Conservation (phyloP, 768 basidiomycete genomes). For the Mycena albidolilacea region DNA sequence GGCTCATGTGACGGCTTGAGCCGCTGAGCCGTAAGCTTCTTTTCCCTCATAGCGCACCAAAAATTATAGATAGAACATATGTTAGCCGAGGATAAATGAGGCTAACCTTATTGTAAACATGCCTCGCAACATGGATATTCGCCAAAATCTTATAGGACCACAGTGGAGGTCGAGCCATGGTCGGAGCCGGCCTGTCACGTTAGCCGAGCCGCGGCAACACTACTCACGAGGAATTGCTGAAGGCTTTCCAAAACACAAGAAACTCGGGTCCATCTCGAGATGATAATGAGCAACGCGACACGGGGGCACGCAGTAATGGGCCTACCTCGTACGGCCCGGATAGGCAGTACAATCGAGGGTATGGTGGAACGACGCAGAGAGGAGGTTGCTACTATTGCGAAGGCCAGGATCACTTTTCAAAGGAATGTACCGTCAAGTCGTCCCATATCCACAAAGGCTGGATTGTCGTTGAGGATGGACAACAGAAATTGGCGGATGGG, state of each 20-base stretch:
- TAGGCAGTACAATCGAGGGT: neutral
- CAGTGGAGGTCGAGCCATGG: too few relatives aligned
- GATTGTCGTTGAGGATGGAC: constrained; percentile 2
- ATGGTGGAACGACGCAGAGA: neutral
- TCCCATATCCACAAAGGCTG: constrained; percentile 19
- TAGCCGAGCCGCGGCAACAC: too few relatives aligned
- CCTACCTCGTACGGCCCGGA: neutral
- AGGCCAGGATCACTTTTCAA: constrained; percentile 9
- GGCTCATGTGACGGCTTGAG: too few relatives aligned
- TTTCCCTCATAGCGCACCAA: too few relatives aligned
- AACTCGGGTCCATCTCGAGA: neutral
- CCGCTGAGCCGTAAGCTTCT: too few relatives aligned
- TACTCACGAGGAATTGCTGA: neutral
- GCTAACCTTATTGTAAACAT: too few relatives aligned
- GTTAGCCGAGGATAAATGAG: too few relatives aligned
- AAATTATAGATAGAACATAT: too few relatives aligned
- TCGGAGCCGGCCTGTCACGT: too few relatives aligned
- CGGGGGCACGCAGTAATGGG: too few relatives aligned
- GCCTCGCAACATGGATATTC: too few relatives aligned
- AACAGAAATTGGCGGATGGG: constrained; percentile 13
- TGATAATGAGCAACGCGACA: neutral
- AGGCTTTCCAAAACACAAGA: neutral
- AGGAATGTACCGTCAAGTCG: constrained; percentile 11
- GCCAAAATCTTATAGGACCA: too few relatives aligned
- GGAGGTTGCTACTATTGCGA: constrained; percentile 19